Conservation (phyloP, 257 asterid genomes). For the Jasminum sambac region DNA sequence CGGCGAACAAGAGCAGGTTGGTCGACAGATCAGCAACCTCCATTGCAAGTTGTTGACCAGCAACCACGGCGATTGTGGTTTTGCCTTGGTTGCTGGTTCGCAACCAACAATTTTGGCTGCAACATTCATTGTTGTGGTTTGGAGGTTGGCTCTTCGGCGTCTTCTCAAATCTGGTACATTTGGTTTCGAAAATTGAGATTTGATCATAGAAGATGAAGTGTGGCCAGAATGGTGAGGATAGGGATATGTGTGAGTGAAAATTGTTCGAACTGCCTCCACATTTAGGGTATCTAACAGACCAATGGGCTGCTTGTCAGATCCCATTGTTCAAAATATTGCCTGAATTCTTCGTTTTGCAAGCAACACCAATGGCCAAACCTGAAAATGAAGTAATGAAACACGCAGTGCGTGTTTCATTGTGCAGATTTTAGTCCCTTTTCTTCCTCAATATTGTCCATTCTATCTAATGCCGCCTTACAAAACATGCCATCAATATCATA, state of each 20-base stretch:
- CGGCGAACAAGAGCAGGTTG: no score
- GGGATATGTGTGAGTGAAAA: conserved; percentile 85
- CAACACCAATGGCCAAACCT: conserved; percentile 36
- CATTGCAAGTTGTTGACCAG: no score
- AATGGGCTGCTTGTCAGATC: conserved; percentile 54
- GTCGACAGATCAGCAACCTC: no score
- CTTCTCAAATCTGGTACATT: no score
- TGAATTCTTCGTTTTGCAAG: conserved; percentile 26
- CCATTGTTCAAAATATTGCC: conserved; percentile 45
- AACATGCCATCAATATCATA: not conserved
- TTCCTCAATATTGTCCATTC: not conserved
- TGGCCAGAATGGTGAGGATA: conserved; percentile 98
- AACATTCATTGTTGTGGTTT: no score
- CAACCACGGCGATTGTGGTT: no score
- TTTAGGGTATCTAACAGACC: conserved; percentile 78
- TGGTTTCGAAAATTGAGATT: no score
- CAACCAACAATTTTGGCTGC: no score
- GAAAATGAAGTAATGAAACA: conserved; percentile 2
- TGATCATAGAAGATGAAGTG: no score
- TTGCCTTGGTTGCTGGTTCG: no score
- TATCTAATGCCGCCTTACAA: not conserved
- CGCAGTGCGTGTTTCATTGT: not conserved
- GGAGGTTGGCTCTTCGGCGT: no score
- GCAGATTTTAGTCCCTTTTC: not conserved
- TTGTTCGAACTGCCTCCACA: conserved; percentile 91